A percentile compares a stretch with the other conserved stretches of the same genome.
phyloP scores from a whole-genome alignment of 495 filamentous ascomycete species.

The Aspergillus campestris region DNA sequence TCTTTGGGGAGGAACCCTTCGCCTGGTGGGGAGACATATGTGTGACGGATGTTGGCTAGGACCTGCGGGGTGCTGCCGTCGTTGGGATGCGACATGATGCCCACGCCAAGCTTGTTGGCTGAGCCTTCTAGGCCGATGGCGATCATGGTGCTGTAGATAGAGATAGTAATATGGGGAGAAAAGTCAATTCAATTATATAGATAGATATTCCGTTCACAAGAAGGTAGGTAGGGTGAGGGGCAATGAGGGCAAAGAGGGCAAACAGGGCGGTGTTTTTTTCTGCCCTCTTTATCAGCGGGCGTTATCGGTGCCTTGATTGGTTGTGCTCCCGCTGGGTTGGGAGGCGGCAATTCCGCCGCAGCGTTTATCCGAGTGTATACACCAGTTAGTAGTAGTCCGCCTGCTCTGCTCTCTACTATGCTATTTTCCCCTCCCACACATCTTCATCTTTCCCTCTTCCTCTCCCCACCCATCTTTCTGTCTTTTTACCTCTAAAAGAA shows the following conservation, averaged over 20 bases:
- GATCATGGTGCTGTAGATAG: slow-evolving; percentile 47
- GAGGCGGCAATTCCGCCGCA: slow-evolving; percentile 10
- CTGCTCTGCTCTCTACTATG: slow-evolving; percentile 7
- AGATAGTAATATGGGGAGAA: not conserved
- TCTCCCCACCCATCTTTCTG: not conserved
- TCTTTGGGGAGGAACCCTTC: slow-evolving; percentile 96
- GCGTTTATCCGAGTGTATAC: slow-evolving; percentile 23
- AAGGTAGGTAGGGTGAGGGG: too few species aligned
- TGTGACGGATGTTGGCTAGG: slow-evolving; percentile 91
- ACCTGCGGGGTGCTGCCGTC: slow-evolving; percentile 56
- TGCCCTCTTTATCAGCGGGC: slow-evolving; percentile 12
- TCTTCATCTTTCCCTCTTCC: slow-evolving; percentile 14
- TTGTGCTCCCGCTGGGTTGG: slow-evolving; percentile 1
- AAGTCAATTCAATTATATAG: not conserved
- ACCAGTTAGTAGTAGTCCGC: slow-evolving; percentile 3
- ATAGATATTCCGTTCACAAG: too few species aligned
- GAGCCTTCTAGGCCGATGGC: slow-evolving; percentile 93
- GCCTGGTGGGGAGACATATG: slow-evolving; percentile 83
- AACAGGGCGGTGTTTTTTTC: slow-evolving; percentile 5
- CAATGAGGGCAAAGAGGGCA: not conserved
- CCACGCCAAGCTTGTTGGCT: slow-evolving; percentile 95
- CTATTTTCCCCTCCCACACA: too few species aligned
- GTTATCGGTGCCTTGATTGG: slow-evolving; percentile 15
- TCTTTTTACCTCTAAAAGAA: not conserved
- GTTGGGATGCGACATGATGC: slow-evolving; percentile 76